Evolutionary conservation across 352 stramenopile genomes (phyloP).

Genomic region (Phytophthora brassicae): DNA sequence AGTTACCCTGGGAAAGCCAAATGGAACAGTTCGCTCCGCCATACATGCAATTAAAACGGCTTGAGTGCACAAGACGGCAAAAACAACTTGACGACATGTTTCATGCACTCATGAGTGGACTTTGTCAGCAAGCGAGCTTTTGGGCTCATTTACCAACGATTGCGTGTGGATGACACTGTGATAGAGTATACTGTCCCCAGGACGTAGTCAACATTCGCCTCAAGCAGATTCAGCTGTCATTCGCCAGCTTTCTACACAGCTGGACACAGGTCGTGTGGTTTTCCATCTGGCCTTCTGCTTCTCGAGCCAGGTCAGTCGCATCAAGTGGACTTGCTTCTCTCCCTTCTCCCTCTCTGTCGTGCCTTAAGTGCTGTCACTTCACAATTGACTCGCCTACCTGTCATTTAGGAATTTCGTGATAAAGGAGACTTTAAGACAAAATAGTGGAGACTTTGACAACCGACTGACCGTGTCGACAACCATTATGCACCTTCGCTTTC

Average conservation of each 20-base stretch:
- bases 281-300: slow-evolving; percentile 31
- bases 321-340: slow-evolving; percentile 27
- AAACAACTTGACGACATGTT: slow-evolving; percentile 17
- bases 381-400: slow-evolving; percentile 23
- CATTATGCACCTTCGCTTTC: slow-evolving; percentile 75
- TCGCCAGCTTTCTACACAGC: slow-evolving; percentile 29
- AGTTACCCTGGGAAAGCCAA: no score
- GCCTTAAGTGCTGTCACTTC: slow-evolving; percentile 24
- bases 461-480: not conserved
- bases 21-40: no score
- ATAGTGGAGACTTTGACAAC: slow-evolving; percentile 8
- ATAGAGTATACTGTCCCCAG: no score
- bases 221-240: slow-evolving; percentile 18
- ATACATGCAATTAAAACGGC: no score
- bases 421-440: not conserved
- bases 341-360: slow-evolving; percentile 6
- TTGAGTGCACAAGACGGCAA: no score
- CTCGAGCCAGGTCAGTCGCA: slow-evolving; percentile 9
- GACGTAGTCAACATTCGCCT: no score
- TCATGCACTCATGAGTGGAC: slow-evolving; percentile 20
- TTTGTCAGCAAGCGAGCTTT: slow-evolving; percentile 22
- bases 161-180: no score
- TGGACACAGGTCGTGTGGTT: slow-evolving; percentile 8
- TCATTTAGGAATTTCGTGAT: slow-evolving; percentile 8
- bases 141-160: slow-evolving; percentile 24